Conservation (phyloP, 345 rosid genomes). For the Citrus hindsii region DNA sequence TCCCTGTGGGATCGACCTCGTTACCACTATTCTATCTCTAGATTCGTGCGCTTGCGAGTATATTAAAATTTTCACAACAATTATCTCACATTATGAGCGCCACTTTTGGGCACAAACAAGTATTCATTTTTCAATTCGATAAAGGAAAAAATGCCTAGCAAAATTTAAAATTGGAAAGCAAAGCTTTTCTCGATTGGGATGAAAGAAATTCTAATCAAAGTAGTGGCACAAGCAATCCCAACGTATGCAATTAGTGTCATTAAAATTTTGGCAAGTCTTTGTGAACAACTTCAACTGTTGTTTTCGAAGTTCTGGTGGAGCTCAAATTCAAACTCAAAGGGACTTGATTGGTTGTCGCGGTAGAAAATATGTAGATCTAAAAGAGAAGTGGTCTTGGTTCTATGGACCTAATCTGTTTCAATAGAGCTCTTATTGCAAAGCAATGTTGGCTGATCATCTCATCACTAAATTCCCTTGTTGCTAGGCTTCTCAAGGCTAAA, state of each 20-base stretch:
- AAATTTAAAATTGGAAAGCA: not conserved
- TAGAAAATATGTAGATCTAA: not conserved
- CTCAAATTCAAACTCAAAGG: not conserved
- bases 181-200: not conserved
- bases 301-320: not conserved
- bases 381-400: not conserved
- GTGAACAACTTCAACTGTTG: not conserved
- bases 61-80: too few species aligned
- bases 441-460: not conserved
- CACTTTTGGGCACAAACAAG: not conserved
- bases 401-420: not conserved
- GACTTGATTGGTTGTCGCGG: not conserved
- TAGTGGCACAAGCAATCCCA: not conserved
- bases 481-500: not conserved
- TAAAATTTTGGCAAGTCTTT: not conserved
- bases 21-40: too few species aligned
- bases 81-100: not conserved
- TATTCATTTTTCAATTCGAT: not conserved
- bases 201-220: not conserved
- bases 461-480: not conserved
- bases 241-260: not conserved
- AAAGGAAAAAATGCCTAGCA: not conserved
- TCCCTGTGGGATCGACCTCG: too few species aligned
- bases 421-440: not conserved
- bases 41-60: too few species aligned